A percentile compares a stretch with the other conserved stretches of the same genome.
Conservation (phyloP, 75 land plant species). For the Pinus albicaulis region DNA sequence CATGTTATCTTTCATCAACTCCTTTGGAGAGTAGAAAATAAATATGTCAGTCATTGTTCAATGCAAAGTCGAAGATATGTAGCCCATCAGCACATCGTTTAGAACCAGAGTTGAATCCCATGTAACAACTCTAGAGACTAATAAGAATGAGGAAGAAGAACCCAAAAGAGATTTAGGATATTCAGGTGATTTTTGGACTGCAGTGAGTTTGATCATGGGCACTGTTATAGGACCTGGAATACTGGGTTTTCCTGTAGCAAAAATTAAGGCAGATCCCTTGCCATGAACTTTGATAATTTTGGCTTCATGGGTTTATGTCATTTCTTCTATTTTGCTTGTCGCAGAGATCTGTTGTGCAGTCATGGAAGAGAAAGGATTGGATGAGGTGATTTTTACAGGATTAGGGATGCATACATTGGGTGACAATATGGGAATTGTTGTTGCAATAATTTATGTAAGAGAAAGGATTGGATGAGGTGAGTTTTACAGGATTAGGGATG, state of each 20-base stretch:
- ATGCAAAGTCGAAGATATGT: neutral
- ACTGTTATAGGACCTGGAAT: conserved; percentile 82
- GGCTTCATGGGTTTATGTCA: conserved; percentile 67
- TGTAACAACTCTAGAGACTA: neutral
- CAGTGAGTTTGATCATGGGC: conserved; percentile 60
- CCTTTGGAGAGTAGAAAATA: neutral
- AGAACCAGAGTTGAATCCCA: neutral
- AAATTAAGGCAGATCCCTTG: conserved; percentile 48
- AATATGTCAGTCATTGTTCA: neutral
- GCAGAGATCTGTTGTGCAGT: conserved; percentile 60
- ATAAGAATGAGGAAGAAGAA: too few species aligned
- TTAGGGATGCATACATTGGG: conserved; percentile 53
- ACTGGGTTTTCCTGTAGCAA: conserved; percentile 66
- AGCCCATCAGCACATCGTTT: neutral
- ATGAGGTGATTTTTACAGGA: conserved; percentile 66
- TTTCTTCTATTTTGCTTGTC: conserved; percentile 59
- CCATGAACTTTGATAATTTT: conserved; percentile 55
- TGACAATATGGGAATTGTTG: conserved; percentile 34
- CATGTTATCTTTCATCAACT: too few species aligned
- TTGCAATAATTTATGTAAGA: conserved; percentile 60
- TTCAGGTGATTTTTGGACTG: conserved; percentile 47
- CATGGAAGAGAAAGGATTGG: conserved; percentile 47
- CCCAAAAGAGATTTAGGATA: neutral
- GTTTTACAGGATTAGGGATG: conserved; percentile 61
- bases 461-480: conserved; percentile 45